Percentiles rank a stretch among this genome's conserved stretches.
phyloP scores from a whole-genome alignment of 306 rosid species.

The Purshia tridentata region DNA sequence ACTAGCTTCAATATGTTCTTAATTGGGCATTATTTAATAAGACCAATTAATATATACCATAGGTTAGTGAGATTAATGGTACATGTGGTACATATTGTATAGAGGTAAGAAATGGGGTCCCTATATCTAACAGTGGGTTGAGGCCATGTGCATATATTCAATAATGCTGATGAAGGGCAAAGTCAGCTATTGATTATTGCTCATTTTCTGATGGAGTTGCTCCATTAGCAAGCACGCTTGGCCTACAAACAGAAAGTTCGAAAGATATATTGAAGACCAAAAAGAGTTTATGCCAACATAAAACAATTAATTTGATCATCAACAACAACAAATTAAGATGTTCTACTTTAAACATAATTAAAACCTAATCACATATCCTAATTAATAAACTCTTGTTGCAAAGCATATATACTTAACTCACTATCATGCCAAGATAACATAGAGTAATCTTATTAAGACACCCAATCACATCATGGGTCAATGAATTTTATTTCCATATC shows the following conservation, averaged over 20 bases:
- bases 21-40: too few species aligned
- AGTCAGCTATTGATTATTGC: slow-evolving; percentile 10
- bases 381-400: slow-evolving; percentile 11
- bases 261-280: neutral
- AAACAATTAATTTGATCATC: neutral
- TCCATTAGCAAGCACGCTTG: neutral
- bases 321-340: neutral
- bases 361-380: neutral
- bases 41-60: too few species aligned
- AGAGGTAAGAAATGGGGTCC: slow-evolving; percentile 15
- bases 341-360: slow-evolving; percentile 24
- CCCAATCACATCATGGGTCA: slow-evolving; percentile 33
- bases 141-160: slow-evolving; percentile 43
- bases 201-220: neutral
- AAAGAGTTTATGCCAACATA: slow-evolving; percentile 5
- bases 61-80: too few species aligned
- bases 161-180: slow-evolving; percentile 18
- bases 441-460: slow-evolving; percentile 7
- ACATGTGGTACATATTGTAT: neutral
- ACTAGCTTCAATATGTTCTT: too few species aligned
- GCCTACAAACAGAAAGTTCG: neutral
- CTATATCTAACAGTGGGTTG: slow-evolving; percentile 24
- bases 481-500: slow-evolving; percentile 18
- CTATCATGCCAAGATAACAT: slow-evolving; percentile 5
- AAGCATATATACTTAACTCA: neutral